Evolutionary conservation across 2,329 filamentous ascomycete species (phyloP).

Genomic region (Balansia obtecta): DNA sequence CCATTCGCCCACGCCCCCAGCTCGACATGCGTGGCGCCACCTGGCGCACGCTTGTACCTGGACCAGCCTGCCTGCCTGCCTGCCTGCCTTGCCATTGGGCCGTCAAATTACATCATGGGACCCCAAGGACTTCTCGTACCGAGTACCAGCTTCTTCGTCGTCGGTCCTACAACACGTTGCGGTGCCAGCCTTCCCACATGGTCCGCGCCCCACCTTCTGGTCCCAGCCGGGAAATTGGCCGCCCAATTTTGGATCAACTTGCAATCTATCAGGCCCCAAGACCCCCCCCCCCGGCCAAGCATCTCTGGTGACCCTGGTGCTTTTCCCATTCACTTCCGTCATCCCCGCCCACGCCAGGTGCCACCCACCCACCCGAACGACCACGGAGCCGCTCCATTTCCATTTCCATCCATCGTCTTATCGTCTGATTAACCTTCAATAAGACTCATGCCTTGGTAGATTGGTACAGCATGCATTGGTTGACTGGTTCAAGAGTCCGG

Average conservation of each 20-base stretch:
- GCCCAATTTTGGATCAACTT: no score
- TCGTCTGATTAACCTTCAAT: not conserved
- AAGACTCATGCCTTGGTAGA: not conserved
- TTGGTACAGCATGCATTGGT: no score
- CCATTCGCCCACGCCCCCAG: not conserved
- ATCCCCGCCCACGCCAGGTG: not conserved
- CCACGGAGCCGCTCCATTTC: not conserved
- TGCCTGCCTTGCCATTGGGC: not conserved
- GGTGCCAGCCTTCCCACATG: slow-evolving; percentile 8
- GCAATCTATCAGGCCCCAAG: no score
- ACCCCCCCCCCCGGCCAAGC: not conserved
- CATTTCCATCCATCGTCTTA: no score
- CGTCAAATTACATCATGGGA: no score
- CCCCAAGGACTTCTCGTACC: no score
- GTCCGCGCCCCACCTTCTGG: slow-evolving; percentile 5
- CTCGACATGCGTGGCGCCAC: slow-evolving; percentile 1
- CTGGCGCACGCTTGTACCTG: slow-evolving; percentile 5
- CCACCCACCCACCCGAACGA: slow-evolving; percentile 1
- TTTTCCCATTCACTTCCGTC: no score
- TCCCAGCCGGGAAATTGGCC: slow-evolving; percentile 13
- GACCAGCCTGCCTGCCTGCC: not conserved
- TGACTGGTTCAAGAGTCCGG: not conserved
- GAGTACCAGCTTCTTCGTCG: no score
- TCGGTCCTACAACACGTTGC: slow-evolving; percentile 1
- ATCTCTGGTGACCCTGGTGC: no score